Percentiles rank a stretch among this genome's conserved stretches.
Evolutionary conservation across 495 filamentous ascomycete species (phyloP).

Genomic region (Hypomontagnella monticulosa): DNA sequence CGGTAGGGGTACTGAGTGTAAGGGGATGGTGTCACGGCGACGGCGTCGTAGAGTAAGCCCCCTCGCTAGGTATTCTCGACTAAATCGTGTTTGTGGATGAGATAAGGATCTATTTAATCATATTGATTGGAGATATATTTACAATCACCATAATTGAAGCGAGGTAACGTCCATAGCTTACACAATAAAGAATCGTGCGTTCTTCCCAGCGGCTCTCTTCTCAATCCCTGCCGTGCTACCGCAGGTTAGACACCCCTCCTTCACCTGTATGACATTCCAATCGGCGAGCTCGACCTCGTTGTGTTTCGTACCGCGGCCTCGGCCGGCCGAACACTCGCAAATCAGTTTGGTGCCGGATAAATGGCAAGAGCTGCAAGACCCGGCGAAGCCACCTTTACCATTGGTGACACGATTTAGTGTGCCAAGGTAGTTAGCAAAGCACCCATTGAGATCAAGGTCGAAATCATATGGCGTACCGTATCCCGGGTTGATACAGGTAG

Average conservation of each 20-base stretch:
- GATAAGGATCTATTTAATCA: not conserved
- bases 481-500: slow-evolving; percentile 15
- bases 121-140: not conserved
- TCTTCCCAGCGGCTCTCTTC: slow-evolving; percentile 13
- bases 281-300: slow-evolving; percentile 29
- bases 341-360: slow-evolving; percentile 25
- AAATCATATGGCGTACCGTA: not conserved
- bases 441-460: slow-evolving; percentile 28
- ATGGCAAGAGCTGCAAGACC: slow-evolving; percentile 19
- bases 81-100: not conserved
- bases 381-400: slow-evolving; percentile 27
- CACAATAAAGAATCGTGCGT: slow-evolving; percentile 22
- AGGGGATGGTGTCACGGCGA: too few relatives aligned
- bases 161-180: slow-evolving; percentile 10
- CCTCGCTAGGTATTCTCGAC: too few relatives aligned
- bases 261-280: slow-evolving; percentile 27
- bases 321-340: slow-evolving; percentile 20
- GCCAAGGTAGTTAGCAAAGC: slow-evolving; percentile 34
- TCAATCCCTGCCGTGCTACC: slow-evolving; percentile 1
- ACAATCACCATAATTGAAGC: not conserved
- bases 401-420: slow-evolving; percentile 15
- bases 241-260: slow-evolving; percentile 1
- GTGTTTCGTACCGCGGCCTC: slow-evolving; percentile 1
- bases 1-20: too few relatives aligned
- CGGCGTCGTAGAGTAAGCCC: too few relatives aligned